A percentile compares a stretch with the other conserved stretches of the same genome.
Evolutionary conservation across 345 rosid species (phyloP).

Genomic region (Ailanthus altissimus): DNA sequence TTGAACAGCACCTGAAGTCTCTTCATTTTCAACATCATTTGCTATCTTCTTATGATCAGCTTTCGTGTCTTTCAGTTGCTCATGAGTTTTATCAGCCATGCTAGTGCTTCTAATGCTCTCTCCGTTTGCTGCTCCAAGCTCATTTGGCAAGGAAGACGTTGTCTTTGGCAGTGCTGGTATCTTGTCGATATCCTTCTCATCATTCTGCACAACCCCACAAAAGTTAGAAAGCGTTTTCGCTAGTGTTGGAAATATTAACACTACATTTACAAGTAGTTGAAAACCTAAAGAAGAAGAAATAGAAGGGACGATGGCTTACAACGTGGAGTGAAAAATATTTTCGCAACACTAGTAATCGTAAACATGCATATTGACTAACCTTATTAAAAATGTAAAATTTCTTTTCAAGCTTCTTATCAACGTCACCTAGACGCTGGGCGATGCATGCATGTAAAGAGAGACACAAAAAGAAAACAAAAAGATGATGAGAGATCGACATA

Average conservation of each 20-base stretch:
- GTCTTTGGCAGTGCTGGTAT: slow-evolving; percentile 18
- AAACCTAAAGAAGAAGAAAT: neutral
- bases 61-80: slow-evolving; percentile 10
- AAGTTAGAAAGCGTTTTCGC: too few species aligned
- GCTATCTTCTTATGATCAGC: slow-evolving; percentile 14
- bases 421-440: slow-evolving; percentile 46
- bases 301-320: neutral
- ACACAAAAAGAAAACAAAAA: slow-evolving; percentile 40
- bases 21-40: slow-evolving; percentile 14
- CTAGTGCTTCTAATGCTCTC: slow-evolving; percentile 14
- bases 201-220: slow-evolving; percentile 15
- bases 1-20: slow-evolving; percentile 24
- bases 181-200: slow-evolving; percentile 15
- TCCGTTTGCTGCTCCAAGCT: slow-evolving; percentile 18
- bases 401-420: slow-evolving; percentile 29
- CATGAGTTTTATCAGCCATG: neutral
- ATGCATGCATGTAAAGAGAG: slow-evolving; percentile 46
- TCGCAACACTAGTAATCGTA: neutral
- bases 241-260: too few species aligned
- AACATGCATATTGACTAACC: slow-evolving; percentile 25
- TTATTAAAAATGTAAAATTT: slow-evolving; percentile 31
- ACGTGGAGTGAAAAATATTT: neutral
- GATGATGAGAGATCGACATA: slow-evolving; percentile 36
- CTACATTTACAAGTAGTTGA: too few species aligned
- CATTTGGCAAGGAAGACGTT: slow-evolving; percentile 14